A percentile compares a stretch with the other conserved stretches of the same genome.
These are phyloP conservation scores for Pterocarpus macrocarpus DNA, from an alignment of 306 rosid species.

Conservation along the genomic window DNA sequence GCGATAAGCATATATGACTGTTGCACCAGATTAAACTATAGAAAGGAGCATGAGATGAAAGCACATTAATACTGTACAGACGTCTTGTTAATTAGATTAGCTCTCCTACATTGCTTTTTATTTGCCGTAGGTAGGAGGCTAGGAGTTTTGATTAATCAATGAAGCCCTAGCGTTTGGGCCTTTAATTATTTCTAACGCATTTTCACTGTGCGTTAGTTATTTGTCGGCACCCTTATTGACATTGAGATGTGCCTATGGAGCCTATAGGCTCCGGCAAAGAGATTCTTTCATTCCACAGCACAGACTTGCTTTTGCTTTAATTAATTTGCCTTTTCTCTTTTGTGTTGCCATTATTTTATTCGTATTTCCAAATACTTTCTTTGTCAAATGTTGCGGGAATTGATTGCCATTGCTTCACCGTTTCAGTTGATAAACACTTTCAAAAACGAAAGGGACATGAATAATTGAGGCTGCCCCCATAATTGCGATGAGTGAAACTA, in stretches of 20 bases:
- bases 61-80: too few relatives aligned
- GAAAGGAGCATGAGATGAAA: constrained; percentile 13
- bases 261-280: neutral
- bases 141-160: constrained; percentile 13
- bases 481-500: constrained; percentile 34
- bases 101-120: constrained; percentile 6
- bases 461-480: constrained; percentile 40
- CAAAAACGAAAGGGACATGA: neutral
- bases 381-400: constrained; percentile 17
- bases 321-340: neutral
- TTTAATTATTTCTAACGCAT: constrained; percentile 43
- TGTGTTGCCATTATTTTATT: neutral
- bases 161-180: neutral
- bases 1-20: neutral
- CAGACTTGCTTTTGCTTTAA: constrained; percentile 9
- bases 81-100: neutral
- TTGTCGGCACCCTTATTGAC: constrained; percentile 50
- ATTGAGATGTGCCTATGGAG: constrained; percentile 1
- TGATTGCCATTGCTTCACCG: constrained; percentile 2
- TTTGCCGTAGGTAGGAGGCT: neutral
- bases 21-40: too few relatives aligned
- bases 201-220: constrained; percentile 54
- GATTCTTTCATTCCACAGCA: constrained; percentile 28
- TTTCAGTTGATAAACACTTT: constrained; percentile 38
- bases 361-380: neutral